Percentiles rank a stretch among this genome's conserved stretches.
Evolutionary conservation across 2,329 filamentous ascomycete species (phyloP).

Genomic region (Penicillium sp.): DNA sequence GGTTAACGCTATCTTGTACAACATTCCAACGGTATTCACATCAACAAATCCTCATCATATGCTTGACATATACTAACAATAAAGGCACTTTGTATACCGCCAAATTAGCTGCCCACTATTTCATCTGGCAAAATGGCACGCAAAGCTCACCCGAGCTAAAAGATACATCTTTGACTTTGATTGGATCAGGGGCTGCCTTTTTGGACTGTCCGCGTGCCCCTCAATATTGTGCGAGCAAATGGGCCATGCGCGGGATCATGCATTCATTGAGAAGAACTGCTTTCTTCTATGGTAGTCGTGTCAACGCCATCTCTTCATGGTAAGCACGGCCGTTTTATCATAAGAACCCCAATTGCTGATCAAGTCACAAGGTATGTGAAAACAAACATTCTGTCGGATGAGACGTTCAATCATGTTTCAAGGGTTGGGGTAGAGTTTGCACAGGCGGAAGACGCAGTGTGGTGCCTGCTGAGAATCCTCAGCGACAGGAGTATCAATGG

Average conservation of each 20-base stretch:
- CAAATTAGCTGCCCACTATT: slow-evolving; percentile 30
- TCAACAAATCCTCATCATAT: too few species aligned
- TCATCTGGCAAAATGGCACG: slow-evolving; percentile 31
- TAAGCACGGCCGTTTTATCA: slow-evolving; percentile 8
- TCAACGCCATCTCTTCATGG: slow-evolving; percentile 41
- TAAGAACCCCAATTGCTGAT: background rate
- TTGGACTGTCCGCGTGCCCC: slow-evolving; percentile 31
- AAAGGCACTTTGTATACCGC: too few species aligned
- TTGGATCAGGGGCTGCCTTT: slow-evolving; percentile 36
- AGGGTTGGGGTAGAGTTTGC: slow-evolving; percentile 29
- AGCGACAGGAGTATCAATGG: slow-evolving; percentile 28
- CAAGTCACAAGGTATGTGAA: slow-evolving; percentile 31
- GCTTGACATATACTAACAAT: too few species aligned
- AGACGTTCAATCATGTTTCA: slow-evolving; percentile 24
- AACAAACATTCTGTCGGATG: slow-evolving; percentile 32
- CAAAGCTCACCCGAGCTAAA: slow-evolving; percentile 20
- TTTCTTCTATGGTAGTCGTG: slow-evolving; percentile 33
- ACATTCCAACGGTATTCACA: too few species aligned
- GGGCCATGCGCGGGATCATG: slow-evolving; percentile 40
- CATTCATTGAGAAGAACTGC: slow-evolving; percentile 33
- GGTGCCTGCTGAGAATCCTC: slow-evolving; percentile 27
- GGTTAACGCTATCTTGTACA: too few species aligned
- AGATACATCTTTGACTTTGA: slow-evolving; percentile 33
- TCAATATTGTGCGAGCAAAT: slow-evolving; percentile 38
- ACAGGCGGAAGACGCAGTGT: slow-evolving; percentile 22